Conservation (phyloP, 306 rosid genomes). For the Cercis canadensis region DNA sequence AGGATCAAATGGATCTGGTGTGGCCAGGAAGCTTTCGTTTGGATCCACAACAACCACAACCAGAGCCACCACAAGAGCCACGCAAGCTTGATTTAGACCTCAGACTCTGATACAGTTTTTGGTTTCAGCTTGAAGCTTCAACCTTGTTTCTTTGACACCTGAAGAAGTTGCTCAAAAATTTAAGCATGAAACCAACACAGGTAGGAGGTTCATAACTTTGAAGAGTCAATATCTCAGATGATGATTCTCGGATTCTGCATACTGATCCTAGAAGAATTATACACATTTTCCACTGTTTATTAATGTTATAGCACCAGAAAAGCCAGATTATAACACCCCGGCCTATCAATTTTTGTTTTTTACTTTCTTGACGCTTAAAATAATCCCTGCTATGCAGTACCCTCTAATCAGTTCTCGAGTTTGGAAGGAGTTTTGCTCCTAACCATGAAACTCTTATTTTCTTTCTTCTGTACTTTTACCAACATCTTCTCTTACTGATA, state of each 20-base stretch:
- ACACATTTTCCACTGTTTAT: conserved; percentile 33
- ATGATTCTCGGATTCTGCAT: conserved; percentile 43
- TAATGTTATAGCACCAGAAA: conserved; percentile 28
- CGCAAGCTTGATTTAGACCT: conserved; percentile 81
- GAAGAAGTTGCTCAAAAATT: conserved; percentile 28
- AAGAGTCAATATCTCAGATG: conserved; percentile 36
- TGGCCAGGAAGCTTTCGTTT: conserved; percentile 97
- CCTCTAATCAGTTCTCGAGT: conserved; percentile 3
- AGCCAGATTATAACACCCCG: conserved; percentile 15
- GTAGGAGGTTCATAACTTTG: conserved; percentile 43
- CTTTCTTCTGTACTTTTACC: conserved; percentile 23
- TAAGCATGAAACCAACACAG: conserved; percentile 45
- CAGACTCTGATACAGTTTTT: conserved; percentile 58
- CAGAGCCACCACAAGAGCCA: conserved; percentile 51
- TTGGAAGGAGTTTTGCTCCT: conserved; percentile 6
- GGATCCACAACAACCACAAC: conserved; percentile 49
- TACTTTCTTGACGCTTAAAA: conserved; percentile 42
- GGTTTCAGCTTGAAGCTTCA: conserved; percentile 19
- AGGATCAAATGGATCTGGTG: conserved; percentile 55
- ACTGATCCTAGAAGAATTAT: conserved; percentile 33
- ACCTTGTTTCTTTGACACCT: conserved; percentile 25
- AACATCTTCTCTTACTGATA: neutral
- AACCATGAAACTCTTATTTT: conserved; percentile 27
- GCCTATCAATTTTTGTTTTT: conserved; percentile 12
- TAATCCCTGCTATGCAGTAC: conserved; percentile 41